Conservation (phyloP, 139 green algal species). For the Chlorella sp. region DNA sequence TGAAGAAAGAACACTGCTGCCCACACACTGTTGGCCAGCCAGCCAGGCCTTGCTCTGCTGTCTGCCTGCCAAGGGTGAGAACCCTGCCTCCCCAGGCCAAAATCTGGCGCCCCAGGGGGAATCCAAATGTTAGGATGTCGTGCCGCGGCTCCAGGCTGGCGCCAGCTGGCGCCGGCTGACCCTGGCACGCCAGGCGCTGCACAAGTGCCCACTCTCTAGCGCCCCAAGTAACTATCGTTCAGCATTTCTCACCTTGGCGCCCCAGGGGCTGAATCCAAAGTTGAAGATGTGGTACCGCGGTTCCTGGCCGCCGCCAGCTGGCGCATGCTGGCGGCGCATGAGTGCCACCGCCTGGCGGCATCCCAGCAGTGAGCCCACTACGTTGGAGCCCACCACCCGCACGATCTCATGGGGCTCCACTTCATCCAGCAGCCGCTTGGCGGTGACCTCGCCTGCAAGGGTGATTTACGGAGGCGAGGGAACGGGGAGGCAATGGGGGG, state of each 20-base stretch:
- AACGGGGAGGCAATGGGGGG: neutral
- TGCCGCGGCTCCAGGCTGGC: slow-evolving; percentile 11
- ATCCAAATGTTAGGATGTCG: slow-evolving; percentile 54
- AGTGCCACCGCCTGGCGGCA: slow-evolving; percentile 53
- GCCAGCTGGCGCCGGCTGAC: slow-evolving; percentile 37
- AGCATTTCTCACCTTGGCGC: slow-evolving; percentile 22
- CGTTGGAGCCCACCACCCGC: slow-evolving; percentile 61
- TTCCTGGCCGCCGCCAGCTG: neutral
- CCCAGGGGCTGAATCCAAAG: slow-evolving; percentile 38
- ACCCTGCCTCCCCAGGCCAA: neutral
- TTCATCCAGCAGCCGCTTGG: slow-evolving; percentile 60
- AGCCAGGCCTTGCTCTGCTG: too few species aligned
- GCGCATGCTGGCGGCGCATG: slow-evolving; percentile 56
- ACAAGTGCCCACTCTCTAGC: neutral
- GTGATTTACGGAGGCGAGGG: too few species aligned
- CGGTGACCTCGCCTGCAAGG: slow-evolving; percentile 56
- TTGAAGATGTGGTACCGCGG: slow-evolving; percentile 57
- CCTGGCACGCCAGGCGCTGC: too few species aligned
- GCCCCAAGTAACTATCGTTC: neutral
- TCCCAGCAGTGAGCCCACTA: slow-evolving; percentile 63
- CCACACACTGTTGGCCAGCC: too few species aligned
- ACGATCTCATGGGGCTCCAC: slow-evolving; percentile 52
- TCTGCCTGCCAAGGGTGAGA: too few species aligned
- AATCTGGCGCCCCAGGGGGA: slow-evolving; percentile 21
- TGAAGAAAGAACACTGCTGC: too few species aligned